Evolutionary conservation across 768 basidiomycete genomes (phyloP).

Genomic region (Amanita polypyramis): DNA sequence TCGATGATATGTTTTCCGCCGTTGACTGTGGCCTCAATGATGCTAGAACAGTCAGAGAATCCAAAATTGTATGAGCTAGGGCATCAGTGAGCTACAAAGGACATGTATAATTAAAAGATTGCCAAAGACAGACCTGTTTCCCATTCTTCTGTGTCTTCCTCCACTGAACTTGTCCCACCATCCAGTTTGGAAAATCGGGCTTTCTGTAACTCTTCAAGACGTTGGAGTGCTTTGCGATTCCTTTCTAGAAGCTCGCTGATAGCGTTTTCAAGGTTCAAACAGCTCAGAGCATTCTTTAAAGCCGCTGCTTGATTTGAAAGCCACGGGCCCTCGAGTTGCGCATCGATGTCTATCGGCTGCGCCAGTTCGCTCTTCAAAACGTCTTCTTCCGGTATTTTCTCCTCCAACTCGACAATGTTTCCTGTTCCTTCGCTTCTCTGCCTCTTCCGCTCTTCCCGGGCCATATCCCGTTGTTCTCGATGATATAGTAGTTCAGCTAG

Average conservation of each 20-base stretch:
- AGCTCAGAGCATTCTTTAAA: constrained; percentile 52
- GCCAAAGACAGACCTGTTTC: constrained; percentile 45
- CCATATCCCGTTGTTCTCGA: constrained; percentile 32
- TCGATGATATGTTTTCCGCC: constrained; percentile 27
- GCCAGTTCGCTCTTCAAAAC: constrained; percentile 11
- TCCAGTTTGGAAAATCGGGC: constrained; percentile 38
- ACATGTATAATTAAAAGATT: constrained; percentile 6
- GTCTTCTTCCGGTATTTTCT: constrained; percentile 3
- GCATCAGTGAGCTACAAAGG: constrained; percentile 11
- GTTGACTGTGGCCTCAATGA: constrained; percentile 60
- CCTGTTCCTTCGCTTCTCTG: constrained; percentile 19
- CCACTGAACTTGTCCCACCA: constrained; percentile 32
- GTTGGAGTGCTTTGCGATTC: constrained; percentile 51
- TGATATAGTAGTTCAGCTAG: constrained; percentile 51
- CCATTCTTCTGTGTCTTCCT: constrained; percentile 75
- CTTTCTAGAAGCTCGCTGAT: constrained; percentile 59
- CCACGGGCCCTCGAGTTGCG: constrained; percentile 42
- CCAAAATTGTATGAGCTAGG: constrained; percentile 61
- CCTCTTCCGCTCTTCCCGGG: constrained; percentile 17
- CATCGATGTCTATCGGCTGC: constrained; percentile 21
- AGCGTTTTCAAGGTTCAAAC: constrained; percentile 55
- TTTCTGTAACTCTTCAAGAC: constrained; percentile 58
- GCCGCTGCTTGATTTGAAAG: constrained; percentile 41
- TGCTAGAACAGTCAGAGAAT: constrained; percentile 56
- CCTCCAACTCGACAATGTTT: constrained; percentile 18